Base-by-base conservation (phyloP, 2,329 filamentous ascomycete genomes). In the Cladophialophora psammophila region DNA sequence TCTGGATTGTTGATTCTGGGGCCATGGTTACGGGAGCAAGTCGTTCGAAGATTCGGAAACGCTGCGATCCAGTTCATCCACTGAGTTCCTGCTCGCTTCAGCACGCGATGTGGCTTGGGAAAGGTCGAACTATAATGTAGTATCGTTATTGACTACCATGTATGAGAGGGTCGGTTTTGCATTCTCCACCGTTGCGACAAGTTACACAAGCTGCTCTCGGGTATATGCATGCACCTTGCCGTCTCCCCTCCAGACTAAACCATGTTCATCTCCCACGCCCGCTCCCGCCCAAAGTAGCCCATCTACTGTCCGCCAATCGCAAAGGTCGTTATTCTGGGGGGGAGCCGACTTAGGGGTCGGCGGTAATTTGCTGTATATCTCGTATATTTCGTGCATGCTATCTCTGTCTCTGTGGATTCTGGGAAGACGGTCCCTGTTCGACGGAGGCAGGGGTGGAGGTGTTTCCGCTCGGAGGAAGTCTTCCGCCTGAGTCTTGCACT, bases 381-480 rank as follows among this genome's bases (percentile, higher is more conserved):
- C 58, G 31, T 68, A 63, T 50, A 68, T 66, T 40, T 70, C 68
- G 52, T 68, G 54, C 63, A 62, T 68, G 53, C 65, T 68, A 32
- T 68, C 63, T 54, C 59, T 60, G 5, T 40, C 15, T 34, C 26
- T 50, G n/a, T 36, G 26, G 15, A 5, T 36, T 3, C 10, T 5
- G 57, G 26, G 5, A 59, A 31, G 20, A 34, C 12, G 15, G 57
- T 20, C 40, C 15, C 34, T 13, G 42, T 9, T 32, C 4, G 15
- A 12, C 0, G 53, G 26, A 35, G 42, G 42, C 13, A 50, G 62
- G 18, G 61, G 57, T 15, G 60, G 64, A 15, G 67, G 42, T 4
- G 40, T 64, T 32, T 62, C 60, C 9, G 64, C 56, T 52, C 59
- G 60, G 18, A 55, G 18, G n/a, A 55, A 18, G 15, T 52, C 32